These are phyloP conservation scores for Metroxylon sagu DNA, from an alignment of 176 grass and related monocot genomes.

Conservation along the genomic window DNA sequence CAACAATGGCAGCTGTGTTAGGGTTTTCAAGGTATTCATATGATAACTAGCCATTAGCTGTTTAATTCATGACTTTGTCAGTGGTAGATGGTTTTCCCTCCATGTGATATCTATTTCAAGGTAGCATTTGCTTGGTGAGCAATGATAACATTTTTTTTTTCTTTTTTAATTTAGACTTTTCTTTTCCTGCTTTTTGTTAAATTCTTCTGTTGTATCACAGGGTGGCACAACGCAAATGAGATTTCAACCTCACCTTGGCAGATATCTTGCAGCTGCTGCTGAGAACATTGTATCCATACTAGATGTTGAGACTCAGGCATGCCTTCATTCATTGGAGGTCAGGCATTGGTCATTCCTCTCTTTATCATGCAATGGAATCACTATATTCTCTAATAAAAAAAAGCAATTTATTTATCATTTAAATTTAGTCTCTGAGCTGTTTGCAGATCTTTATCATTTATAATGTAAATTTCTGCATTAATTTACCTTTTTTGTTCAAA, in stretches of 20 bases:
- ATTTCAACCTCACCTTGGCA: constrained; percentile 21
- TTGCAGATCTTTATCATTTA: too few relatives aligned
- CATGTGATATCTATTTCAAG: background rate
- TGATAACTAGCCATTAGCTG: background rate
- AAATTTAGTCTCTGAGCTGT: too few relatives aligned
- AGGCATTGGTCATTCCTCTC: background rate
- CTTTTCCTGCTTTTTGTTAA: background rate
- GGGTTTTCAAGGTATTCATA: constrained; percentile 19
- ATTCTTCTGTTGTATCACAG: background rate
- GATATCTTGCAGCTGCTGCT: constrained; percentile 18
- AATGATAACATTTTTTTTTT: background rate
- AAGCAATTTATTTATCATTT: too few relatives aligned
- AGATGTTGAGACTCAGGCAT: constrained; percentile 21
- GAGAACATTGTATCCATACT: constrained; percentile 16
- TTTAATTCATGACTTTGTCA: background rate
- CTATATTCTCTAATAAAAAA: too few relatives aligned
- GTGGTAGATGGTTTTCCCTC: too few relatives aligned
- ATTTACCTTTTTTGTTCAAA: too few relatives aligned
- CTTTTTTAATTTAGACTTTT: background rate
- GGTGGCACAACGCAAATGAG: constrained; percentile 26
- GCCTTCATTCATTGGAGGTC: constrained; percentile 17
- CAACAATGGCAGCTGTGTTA: constrained; percentile 23
- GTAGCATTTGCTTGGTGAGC: background rate
- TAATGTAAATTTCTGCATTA: too few relatives aligned
- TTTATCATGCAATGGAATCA: too few relatives aligned